Conservation (phyloP, 352 stramenopile genomes). For the Saprolegnia parasitica region DNA sequence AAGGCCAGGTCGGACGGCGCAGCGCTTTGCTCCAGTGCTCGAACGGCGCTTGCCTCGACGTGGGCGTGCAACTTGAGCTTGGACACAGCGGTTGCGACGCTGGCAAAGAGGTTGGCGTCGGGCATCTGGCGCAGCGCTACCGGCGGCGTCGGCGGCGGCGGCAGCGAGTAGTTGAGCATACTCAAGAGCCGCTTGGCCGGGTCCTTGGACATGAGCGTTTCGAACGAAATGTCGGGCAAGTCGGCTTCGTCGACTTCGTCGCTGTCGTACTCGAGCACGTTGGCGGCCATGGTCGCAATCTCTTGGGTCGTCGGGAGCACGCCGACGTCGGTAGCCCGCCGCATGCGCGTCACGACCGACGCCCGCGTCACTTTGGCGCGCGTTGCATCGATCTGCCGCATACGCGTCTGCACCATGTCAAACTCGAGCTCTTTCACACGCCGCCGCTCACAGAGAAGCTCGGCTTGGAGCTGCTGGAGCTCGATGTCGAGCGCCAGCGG, state of each 20-base stretch:
- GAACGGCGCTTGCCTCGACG: neutral
- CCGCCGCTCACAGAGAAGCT: too few relatives aligned
- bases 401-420: too few relatives aligned
- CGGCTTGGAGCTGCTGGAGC: too few relatives aligned
- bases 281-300: neutral
- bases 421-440: too few relatives aligned
- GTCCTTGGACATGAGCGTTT: constrained; percentile 4
- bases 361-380: too few relatives aligned
- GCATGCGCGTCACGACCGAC: too few relatives aligned
- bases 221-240: constrained; percentile 1
- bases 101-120: neutral
- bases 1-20: neutral
- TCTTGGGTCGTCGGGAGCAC: neutral
- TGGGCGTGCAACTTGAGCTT: constrained; percentile 12
- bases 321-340: too few relatives aligned
- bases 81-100: neutral
- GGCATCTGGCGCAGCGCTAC: neutral
- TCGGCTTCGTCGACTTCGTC: constrained; percentile 10
- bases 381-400: too few relatives aligned
- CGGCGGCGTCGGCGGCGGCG: neutral
- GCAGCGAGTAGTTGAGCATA: constrained; percentile 11
- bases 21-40: neutral
- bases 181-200: neutral
- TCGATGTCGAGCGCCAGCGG: too few relatives aligned
- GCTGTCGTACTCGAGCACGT: neutral